Evolutionary conservation across 176 grass and related monocot species (phyloP).

Genomic region (Elymus sibiricus): DNA sequence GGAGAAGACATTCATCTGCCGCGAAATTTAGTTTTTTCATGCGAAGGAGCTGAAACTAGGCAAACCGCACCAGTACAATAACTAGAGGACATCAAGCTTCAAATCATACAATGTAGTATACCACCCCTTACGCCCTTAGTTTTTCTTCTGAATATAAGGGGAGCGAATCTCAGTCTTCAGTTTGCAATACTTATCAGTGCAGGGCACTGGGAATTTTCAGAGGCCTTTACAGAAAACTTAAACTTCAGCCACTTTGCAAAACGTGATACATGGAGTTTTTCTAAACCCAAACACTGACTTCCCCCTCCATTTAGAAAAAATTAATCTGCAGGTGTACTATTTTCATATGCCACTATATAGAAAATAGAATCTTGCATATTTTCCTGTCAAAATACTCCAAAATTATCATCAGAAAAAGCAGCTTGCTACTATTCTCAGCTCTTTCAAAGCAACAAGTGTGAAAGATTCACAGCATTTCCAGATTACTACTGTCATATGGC

Average conservation of each 20-base stretch:
- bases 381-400: not conserved
- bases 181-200: not conserved
- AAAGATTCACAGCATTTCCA: not conserved
- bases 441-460: not conserved
- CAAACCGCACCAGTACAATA: not conserved
- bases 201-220: not conserved
- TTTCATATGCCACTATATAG: too few relatives aligned
- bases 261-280: not conserved
- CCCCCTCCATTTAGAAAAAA: not conserved
- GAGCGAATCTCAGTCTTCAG: not conserved
- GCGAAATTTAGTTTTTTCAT: not conserved
- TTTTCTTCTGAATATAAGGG: not conserved
- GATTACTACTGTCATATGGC: not conserved
- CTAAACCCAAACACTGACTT: not conserved
- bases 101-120: not conserved
- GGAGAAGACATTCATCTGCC: not conserved
- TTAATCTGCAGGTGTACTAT: not conserved
- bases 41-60: not conserved
- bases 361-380: too few relatives aligned
- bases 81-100: not conserved
- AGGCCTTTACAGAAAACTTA: not conserved
- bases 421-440: not conserved
- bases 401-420: not conserved
- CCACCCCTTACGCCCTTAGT: not conserved
- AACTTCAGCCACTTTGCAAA: not conserved